Evolutionary conservation across 2,329 filamentous ascomycete genomes (phyloP), one percentile per base, ranked within the genome.

Genomic region (Clonostachys rhizophaga): DNA sequence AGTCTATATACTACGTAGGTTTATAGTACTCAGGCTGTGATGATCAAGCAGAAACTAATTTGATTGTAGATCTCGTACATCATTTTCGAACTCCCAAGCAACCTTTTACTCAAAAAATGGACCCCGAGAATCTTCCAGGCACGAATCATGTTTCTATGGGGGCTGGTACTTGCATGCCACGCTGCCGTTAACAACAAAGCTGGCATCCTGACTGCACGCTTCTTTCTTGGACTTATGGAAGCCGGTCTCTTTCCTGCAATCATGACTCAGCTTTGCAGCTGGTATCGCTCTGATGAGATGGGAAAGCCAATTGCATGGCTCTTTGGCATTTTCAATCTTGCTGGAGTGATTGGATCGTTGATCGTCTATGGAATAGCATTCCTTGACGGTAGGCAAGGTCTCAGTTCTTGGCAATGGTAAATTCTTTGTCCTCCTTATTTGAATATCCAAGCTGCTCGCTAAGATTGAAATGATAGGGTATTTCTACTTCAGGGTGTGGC

Each of bases 101-200:
- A 88, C 58, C 67, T 86, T 49, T 62, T 87, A 37, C 74, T 88
- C 43, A 86, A 86, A 57, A 72, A 74, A 7, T 66, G 83, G 44
- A 70, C 78, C 3, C 85, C 85, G 0, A 81, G 76, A 39, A 64
- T 84, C 44, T 89, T 87, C 56, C 73, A 87, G 36, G 79, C 84
- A 0, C 63, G 73, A 13, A 87, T 87, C 54, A 87, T 89, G 79
- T 59, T 80, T n/a, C 57, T 76, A 9, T 76, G 62, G 62, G 60
- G 58, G 14, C 39, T 49, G 6, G 52, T 56, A 13, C 57, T 60
- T 10, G 49, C 58, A 43, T 55, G 53, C 35, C 64, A 65, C 60
- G 59, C 50, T 17, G 58, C 57, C 18, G 51, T 56, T 5, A 52
- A 53, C 3, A 60, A 40, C 40, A 62, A 58, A 46, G 41, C 54